Conservation (phyloP, 805 yeast genomes). For the Starmerella cellae region DNA sequence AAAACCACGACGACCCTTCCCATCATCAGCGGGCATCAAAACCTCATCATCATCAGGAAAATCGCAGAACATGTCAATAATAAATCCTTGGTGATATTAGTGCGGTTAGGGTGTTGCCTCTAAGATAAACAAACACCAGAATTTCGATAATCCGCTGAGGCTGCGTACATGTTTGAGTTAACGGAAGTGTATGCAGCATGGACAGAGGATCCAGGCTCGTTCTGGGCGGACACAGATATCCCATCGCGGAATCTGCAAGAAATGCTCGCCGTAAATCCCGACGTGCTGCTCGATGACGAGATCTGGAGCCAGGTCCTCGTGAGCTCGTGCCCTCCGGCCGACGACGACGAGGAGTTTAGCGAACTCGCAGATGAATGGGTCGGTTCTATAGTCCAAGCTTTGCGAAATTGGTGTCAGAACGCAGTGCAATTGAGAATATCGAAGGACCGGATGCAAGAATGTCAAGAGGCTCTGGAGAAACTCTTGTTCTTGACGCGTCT, state of each 20-base stretch:
- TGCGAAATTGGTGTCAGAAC: conserved; percentile 10
- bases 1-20: too few species aligned
- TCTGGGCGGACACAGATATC: conserved; percentile 7
- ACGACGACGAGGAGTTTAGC: not conserved
- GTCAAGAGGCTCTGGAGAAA: conserved; percentile 21
- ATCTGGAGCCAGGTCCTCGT: conserved; percentile 12
- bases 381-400: conserved; percentile 2
- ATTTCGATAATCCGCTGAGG: too few species aligned
- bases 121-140: too few species aligned
- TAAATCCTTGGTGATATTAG: too few species aligned
- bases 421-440: conserved; percentile 2
- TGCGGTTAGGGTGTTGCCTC: too few species aligned
- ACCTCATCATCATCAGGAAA: too few species aligned
- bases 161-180: conserved; percentile 21
- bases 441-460: conserved; percentile 9
- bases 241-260: conserved; percentile 3
- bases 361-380: conserved; percentile 13
- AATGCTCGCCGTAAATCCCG: conserved; percentile 9
- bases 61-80: too few species aligned
- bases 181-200: conserved; percentile 16
- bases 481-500: conserved; percentile 23
- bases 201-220: conserved; percentile 13
- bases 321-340: conserved; percentile 15
- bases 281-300: conserved; percentile 10
- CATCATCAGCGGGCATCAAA: too few species aligned